These are phyloP conservation scores for Scleromitrula shiraiana DNA, from an alignment of 2,329 filamentous ascomycete genomes.

Conservation along the genomic window DNA sequence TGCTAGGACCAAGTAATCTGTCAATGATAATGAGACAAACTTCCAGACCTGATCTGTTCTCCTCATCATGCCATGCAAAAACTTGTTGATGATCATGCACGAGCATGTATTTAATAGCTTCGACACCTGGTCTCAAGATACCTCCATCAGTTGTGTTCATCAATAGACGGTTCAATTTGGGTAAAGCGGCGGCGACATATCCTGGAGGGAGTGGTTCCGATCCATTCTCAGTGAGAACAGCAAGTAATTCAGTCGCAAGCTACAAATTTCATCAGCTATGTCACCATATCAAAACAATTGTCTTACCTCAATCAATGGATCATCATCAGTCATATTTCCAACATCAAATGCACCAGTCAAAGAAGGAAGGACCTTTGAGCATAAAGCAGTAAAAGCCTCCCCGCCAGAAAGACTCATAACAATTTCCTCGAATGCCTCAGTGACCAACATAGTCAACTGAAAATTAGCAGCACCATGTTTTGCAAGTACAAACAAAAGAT, in stretches of 20 bases:
- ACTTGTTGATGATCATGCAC: constrained; percentile 85
- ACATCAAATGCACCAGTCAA: constrained; percentile 86
- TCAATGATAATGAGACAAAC: constrained; percentile 88
- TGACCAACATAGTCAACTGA: constrained; percentile 80
- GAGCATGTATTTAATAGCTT: constrained; percentile 82
- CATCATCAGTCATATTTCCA: constrained; percentile 75
- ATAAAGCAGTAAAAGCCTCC: constrained; percentile 68
- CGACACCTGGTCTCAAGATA: constrained; percentile 76
- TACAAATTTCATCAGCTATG: constrained; percentile 28
- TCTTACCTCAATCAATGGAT: constrained; percentile 67
- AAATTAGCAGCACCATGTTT: constrained; percentile 86
- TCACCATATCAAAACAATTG: not conserved
- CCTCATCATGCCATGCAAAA: constrained; percentile 75
- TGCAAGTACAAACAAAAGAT: constrained; percentile 80
- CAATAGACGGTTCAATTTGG: constrained; percentile 76
- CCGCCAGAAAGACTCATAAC: constrained; percentile 59
- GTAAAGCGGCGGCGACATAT: constrained; percentile 77
- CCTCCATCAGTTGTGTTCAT: constrained; percentile 82
- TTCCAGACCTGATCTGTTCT: constrained; percentile 75
- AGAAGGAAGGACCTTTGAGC: constrained; percentile 78
- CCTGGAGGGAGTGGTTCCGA: constrained; percentile 78
- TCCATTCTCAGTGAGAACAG: constrained; percentile 73
- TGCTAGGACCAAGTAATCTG: constrained; percentile 69
- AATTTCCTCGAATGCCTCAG: constrained; percentile 86
- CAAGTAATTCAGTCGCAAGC: constrained; percentile 78